Conservation (phyloP, 257 asterid species). For the Scutellaria galericulata region DNA sequence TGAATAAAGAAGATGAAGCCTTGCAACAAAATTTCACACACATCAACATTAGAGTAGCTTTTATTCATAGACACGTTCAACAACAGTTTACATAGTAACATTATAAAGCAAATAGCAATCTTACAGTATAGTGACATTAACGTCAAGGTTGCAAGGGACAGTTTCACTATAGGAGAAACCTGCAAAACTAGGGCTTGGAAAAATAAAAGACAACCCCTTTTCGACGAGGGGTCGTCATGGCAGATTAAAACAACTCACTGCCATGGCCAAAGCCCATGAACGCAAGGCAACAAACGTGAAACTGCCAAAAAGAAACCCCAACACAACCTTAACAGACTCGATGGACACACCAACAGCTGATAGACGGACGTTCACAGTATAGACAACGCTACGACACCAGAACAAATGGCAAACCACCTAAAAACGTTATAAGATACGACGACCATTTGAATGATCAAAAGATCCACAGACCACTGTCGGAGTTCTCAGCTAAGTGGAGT, state of each 20-base stretch:
- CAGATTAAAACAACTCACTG: slow-evolving; percentile 45
- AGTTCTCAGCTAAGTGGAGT: slow-evolving; percentile 50
- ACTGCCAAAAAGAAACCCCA: slow-evolving; percentile 55
- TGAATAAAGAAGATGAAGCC: background rate
- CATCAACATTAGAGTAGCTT: slow-evolving; percentile 1
- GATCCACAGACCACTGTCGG: slow-evolving; percentile 47
- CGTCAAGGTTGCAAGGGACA: slow-evolving; percentile 51
- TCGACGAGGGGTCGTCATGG: slow-evolving; percentile 48
- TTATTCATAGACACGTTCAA: slow-evolving; percentile 36
- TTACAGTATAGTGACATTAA: slow-evolving; percentile 25
- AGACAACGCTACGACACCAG: no score
- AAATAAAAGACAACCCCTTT: slow-evolving; percentile 52
- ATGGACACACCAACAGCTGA: background rate
- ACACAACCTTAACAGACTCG: slow-evolving; percentile 43
- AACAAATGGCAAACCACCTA: no score
- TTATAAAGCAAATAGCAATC: background rate
- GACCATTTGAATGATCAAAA: slow-evolving; percentile 42
- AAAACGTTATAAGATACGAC: slow-evolving; percentile 28
- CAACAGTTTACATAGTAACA: background rate
- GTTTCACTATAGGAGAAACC: slow-evolving; percentile 48
- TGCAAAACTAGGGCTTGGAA: slow-evolving; percentile 72
- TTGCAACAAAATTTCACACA: slow-evolving; percentile 1
- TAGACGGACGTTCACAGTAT: slow-evolving; percentile 1
- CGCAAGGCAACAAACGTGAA: slow-evolving; percentile 49
- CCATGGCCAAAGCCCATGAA: slow-evolving; percentile 70